Evolutionary conservation across 169 alveolate species (phyloP).

Genomic region (Neospora caninum): DNA sequence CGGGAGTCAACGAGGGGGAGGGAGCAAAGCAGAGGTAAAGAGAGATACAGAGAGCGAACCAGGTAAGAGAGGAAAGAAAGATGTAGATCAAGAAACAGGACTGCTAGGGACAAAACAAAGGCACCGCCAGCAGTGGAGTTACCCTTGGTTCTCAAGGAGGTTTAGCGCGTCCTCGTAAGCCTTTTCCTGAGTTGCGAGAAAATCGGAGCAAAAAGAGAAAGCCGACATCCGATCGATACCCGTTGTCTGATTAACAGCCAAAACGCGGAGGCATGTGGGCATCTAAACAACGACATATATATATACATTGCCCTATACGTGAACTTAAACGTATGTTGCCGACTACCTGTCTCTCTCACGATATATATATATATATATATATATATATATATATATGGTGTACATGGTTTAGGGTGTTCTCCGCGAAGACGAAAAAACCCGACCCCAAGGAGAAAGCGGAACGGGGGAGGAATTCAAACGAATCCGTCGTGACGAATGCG

Average conservation of each 20-base stretch:
- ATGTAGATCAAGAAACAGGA: no score
- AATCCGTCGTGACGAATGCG: neutral
- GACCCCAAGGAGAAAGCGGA: no score
- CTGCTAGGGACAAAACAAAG: no score
- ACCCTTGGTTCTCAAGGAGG: neutral
- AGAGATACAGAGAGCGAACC: neutral
- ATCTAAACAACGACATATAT: neutral
- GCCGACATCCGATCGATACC: no score
- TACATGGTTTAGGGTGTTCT: no score
- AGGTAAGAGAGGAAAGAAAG: neutral
- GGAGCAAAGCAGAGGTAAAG: neutral
- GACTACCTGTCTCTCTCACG: neutral
- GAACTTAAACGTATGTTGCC: neutral
- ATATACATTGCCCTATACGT: neutral
- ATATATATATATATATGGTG: neutral
- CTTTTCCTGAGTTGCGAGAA: neutral
- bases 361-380: neutral
- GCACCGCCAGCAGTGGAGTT: no score
- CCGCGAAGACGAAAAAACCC: no score
- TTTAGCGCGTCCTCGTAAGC: neutral
- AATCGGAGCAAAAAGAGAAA: no score
- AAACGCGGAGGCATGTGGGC: neutral
- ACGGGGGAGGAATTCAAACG: no score
- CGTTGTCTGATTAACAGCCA: neutral
- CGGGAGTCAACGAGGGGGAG: neutral